Evolutionary conservation across 306 rosid species (phyloP).

Genomic region (Glycine latifolia): DNA sequence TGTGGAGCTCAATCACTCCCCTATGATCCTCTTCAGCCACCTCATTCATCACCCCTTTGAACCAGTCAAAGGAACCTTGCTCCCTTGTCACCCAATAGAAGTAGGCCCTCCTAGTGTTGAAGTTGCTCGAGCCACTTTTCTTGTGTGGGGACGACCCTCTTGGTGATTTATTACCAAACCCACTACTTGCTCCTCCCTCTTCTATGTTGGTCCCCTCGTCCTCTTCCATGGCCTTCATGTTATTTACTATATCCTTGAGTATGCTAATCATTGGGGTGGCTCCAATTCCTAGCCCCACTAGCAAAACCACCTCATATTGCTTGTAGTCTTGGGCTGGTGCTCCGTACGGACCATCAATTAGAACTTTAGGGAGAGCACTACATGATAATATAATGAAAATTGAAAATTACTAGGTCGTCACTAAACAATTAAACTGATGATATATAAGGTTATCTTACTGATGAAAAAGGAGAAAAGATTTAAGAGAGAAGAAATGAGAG

Average conservation of each 20-base stretch:
- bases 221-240: constrained; percentile 59
- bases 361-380: constrained; percentile 56
- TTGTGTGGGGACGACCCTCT: not conserved
- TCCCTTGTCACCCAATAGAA: constrained; percentile 77
- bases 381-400: not conserved
- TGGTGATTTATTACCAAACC: too few species aligned
- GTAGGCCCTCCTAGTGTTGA: constrained; percentile 63
- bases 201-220: constrained; percentile 48
- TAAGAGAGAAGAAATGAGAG: too few species aligned
- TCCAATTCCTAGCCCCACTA: constrained; percentile 77
- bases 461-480: too few species aligned
- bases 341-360: constrained; percentile 81
- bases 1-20: constrained; percentile 69
- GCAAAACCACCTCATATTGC: constrained; percentile 66
- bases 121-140: constrained; percentile 28
- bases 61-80: constrained; percentile 79
- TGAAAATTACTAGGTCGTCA: not conserved
- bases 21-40: constrained; percentile 62
- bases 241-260: constrained; percentile 67
- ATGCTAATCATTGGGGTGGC: constrained; percentile 81
- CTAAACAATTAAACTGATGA: too few species aligned
- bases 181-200: constrained; percentile 36
- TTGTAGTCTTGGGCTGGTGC: constrained; percentile 83
- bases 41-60: constrained; percentile 74
- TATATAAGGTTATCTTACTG: too few species aligned